Base-by-base conservation (phyloP, 179 eudicot genomes). In the Beta macrorhiza region DNA sequence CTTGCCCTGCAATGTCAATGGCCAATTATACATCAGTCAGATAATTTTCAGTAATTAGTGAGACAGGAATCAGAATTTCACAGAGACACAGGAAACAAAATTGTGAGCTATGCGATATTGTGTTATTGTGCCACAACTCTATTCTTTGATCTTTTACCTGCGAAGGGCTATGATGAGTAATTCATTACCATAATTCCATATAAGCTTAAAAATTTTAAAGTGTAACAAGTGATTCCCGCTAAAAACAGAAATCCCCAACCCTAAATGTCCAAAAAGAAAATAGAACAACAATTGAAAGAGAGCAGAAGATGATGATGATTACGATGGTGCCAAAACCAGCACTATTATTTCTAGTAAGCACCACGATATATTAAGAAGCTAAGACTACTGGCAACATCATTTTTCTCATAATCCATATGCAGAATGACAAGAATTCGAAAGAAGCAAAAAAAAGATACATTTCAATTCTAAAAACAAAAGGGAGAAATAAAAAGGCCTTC, bases 1-100 rank as follows among this genome's bases (percentile, higher is more conserved):
- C 79, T 91, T 93, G 63, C 81, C 97, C 98, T 95, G 93, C 90
- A 83, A 71, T 70, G 63, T 61, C 32, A 81, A 73, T 75, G 51
- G 52, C 32, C 13, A 61, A 82, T 63, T 7, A 15, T 22, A 51
- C 52, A 37, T 47, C 25, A 70, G 62, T 72, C 22, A 62, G 77
- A 62, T 32, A 10, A 64, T 45, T n/a, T 20, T 37, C 14, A 25
- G 5, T 4, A 56, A 6, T 42, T 32, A 16, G 8, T 75, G 52
- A 32, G 55, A 55, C 42, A 59, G 17, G 49, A 55, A 55, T 55
- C 65, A 63, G 64, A 37, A 19, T 63, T 73, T 62, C 72, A 19
- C 72, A 19, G 61, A 61, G 42, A 80, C n/a, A 63, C 4, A 29
- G 19, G 2, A 16, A 7, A 42, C 7, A 42, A 12, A 72, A 59